Conservation (phyloP, 441 rosid species). For the Gossypium davidsonii region DNA sequence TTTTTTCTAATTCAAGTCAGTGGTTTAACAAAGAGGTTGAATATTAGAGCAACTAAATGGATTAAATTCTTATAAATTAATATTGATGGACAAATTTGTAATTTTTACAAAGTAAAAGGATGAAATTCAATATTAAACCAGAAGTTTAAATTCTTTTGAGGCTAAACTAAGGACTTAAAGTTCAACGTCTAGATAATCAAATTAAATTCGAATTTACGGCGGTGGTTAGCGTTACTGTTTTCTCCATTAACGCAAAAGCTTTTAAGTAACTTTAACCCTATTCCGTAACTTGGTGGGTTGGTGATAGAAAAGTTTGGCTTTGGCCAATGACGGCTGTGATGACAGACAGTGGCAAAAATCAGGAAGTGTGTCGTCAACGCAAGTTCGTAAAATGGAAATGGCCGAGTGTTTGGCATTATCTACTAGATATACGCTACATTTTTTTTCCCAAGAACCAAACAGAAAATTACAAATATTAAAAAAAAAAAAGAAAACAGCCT, state of each 20-base stretch:
- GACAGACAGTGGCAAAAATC: neutral
- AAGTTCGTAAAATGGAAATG: neutral
- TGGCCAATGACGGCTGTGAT: neutral
- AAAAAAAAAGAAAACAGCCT: neutral
- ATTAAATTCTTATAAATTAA: no score
- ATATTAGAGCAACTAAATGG: no score
- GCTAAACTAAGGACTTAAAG: neutral
- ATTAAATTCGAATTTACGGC: neutral
- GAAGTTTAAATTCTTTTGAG: no score
- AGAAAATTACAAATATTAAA: neutral
- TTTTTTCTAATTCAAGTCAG: no score
- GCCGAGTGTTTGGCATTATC: neutral
- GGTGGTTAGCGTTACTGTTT: no score
- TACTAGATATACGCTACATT: neutral
- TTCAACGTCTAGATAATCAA: neutral
- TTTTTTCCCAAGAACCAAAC: conserved; percentile 1
- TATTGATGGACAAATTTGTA: neutral
- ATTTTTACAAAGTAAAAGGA: neutral
- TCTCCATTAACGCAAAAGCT: neutral
- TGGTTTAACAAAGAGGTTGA: no score
- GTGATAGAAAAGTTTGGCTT: neutral
- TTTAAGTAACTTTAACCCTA: neutral
- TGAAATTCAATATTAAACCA: neutral
- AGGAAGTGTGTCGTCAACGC: conserved; percentile 1
- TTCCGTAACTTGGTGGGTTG: neutral